Conservation (phyloP, 352 stramenopile species). For the Pythium dissimile region DNA sequence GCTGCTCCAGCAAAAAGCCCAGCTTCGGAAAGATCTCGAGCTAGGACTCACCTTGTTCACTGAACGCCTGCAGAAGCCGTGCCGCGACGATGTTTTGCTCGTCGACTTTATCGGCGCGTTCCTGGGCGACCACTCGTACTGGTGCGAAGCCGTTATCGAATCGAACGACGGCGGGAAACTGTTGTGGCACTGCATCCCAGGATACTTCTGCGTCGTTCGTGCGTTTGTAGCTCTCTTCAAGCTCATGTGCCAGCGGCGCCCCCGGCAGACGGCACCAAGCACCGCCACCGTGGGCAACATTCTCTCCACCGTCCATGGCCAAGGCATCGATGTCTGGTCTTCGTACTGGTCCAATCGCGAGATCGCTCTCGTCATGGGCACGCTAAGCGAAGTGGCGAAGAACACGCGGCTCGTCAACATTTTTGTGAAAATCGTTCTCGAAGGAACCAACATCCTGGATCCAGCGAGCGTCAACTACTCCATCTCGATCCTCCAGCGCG, state of each 20-base stretch:
- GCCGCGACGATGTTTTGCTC: conserved; percentile 59
- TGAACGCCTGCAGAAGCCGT: conserved; percentile 48
- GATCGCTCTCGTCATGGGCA: conserved; percentile 33
- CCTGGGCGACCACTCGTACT: conserved; percentile 56
- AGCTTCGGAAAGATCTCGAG: conserved; percentile 47
- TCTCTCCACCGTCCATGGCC: conserved; percentile 54
- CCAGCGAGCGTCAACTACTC: conserved; percentile 82
- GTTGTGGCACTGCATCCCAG: conserved; percentile 75
- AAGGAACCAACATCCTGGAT: conserved; percentile 83
- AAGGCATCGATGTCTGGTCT: conserved; percentile 55
- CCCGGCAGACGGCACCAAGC: conserved; percentile 31
- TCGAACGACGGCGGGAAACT: conserved; percentile 21
- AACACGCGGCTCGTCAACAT: conserved; percentile 70
- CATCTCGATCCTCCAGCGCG: conserved; percentile 70
- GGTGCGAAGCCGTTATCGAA: conserved; percentile 31
- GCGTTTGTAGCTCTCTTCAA: conserved; percentile 67
- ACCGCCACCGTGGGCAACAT: conserved; percentile 46
- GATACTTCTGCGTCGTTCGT: conserved; percentile 69
- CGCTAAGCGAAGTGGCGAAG: conserved; percentile 54
- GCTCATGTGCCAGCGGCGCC: conserved; percentile 73
- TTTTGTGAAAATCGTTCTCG: conserved; percentile 75
- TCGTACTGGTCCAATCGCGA: conserved; percentile 68
- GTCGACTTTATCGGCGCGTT: conserved; percentile 71
- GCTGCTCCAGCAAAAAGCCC: conserved; percentile 32
- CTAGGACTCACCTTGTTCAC: conserved; percentile 45